Conservation (phyloP, 352 stramenopile species). For the Phytophthora podocarpi region DNA sequence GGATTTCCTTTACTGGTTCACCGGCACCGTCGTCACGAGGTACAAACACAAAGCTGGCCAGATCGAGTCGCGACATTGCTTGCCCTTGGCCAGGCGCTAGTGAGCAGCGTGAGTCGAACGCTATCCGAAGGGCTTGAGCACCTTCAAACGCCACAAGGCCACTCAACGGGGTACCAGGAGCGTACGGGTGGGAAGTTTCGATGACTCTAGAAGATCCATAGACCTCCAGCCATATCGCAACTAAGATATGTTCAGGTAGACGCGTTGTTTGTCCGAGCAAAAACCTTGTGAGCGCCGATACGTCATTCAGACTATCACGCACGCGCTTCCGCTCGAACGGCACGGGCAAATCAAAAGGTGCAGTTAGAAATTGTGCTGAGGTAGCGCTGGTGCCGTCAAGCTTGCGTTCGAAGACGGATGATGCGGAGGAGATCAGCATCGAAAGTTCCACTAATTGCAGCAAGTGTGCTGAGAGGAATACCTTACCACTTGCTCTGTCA, state of each 20-base stretch:
- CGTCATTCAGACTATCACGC: constrained; percentile 55
- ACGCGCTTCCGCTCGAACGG: constrained; percentile 49
- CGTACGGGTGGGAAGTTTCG: constrained; percentile 73
- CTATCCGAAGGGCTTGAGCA: constrained; percentile 58
- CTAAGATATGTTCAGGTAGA: constrained; percentile 60
- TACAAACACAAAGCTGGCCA: constrained; percentile 33
- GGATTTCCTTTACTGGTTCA: constrained; percentile 29
- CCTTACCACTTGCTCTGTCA: constrained; percentile 63
- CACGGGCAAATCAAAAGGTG: constrained; percentile 45
- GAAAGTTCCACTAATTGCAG: constrained; percentile 82
- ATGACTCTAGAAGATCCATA: constrained; percentile 66
- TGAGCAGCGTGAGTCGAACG: constrained; percentile 75
- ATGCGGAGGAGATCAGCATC: constrained; percentile 55
- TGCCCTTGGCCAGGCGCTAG: constrained; percentile 35
- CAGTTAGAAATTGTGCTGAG: not conserved
- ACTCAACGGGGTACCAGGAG: constrained; percentile 21
- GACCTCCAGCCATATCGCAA: constrained; percentile 82
- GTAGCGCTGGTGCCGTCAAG: not conserved
- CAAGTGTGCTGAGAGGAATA: constrained; percentile 77
- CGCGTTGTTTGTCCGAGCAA: constrained; percentile 52
- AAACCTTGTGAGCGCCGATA: constrained; percentile 60
- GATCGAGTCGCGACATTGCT: constrained; percentile 18
- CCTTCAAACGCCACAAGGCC: constrained; percentile 57
- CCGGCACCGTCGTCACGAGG: constrained; percentile 7
- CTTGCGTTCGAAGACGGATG: constrained; percentile 43